Percentiles rank a stretch among this genome's conserved stretches.
These are phyloP conservation scores for Chlamydomonas reinhardtii DNA, from an alignment of 163 green algal species.

Conservation along the genomic window DNA sequence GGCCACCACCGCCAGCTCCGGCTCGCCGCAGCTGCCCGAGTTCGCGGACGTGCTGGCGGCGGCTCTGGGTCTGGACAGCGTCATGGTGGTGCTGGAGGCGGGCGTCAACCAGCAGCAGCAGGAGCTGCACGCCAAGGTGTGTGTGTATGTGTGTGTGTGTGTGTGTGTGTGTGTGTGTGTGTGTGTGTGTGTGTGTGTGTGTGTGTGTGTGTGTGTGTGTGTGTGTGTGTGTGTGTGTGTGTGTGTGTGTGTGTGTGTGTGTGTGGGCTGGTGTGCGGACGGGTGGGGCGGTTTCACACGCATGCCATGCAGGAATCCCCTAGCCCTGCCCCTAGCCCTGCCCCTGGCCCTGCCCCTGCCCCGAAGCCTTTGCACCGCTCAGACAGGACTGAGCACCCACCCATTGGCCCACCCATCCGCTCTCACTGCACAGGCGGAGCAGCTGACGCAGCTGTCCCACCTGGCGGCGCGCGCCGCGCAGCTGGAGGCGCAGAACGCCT, in stretches of 20 bases:
- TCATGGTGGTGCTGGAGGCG: slow-evolving; percentile 45
- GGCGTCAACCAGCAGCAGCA: slow-evolving; percentile 46
- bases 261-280: too few relatives aligned
- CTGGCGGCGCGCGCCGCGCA: slow-evolving; percentile 22
- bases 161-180: too few relatives aligned
- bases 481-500: slow-evolving; percentile 39
- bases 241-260: too few relatives aligned
- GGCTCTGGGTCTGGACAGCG: slow-evolving; percentile 25
- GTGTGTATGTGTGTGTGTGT: not conserved
- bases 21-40: slow-evolving; percentile 29
- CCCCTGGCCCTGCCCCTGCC: too few relatives aligned
- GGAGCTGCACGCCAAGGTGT: slow-evolving; percentile 45
- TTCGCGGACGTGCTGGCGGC: slow-evolving; percentile 31
- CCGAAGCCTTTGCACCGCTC: too few relatives aligned
- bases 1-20: not conserved
- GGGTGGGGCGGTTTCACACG: too few relatives aligned
- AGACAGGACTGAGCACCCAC: not conserved
- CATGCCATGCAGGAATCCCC: too few relatives aligned
- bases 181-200: too few relatives aligned
- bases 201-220: too few relatives aligned
- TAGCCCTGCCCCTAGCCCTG: too few relatives aligned
- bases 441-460: slow-evolving; percentile 36
- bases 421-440: slow-evolving; percentile 42
- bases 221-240: too few relatives aligned
- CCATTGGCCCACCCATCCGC: too few relatives aligned